Evolutionary conservation across 2,329 filamentous ascomycete genomes (phyloP), one percentile per base, ranked within the genome.

Genomic region (Cordyceps sp.): DNA sequence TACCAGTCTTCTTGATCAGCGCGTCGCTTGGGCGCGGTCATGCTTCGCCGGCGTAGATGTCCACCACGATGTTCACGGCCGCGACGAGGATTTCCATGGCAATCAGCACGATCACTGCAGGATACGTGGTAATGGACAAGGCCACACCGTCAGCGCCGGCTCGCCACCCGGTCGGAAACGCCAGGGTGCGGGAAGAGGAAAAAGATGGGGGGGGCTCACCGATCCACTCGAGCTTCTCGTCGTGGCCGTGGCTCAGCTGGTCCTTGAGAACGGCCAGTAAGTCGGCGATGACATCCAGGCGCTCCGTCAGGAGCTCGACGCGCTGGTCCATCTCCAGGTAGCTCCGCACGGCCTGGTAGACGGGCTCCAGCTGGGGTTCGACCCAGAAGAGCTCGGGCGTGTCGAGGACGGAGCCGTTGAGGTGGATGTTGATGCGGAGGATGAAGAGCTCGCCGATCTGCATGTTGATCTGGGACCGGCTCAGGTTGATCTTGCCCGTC

Each of bases 401-500:
- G 53, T 98, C 90, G 25, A 98, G 76, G 6, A 98, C 86, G 20
- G 83, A 93, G 22, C 90, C 90, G 54, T 96, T 93, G 31, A 98
- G 69, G 57, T 98, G 92, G 48, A 98, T 96, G 54, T 90, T 94
- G 60, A 98, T 96, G 37, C 90, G 75, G 21, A 98, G 63, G 49
- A 98, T 96, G 56, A 98, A 98, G 33, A 98, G 72, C 59, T 98
- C 86, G 52, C 90, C 90, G 38, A 98, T 94, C 57, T 96, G 86
- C 86, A 96, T 96, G 63, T 96, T 96, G 64, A 98, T 94, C 52
- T 96, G 76, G 36, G 75, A 74, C 27, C 88, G 75, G 36, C 77
- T 84, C 36, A 98, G 72, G 34, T 82, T 78, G 48, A 98, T 90
- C 48, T 86, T 90, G 40, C 90, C 90, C 0, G 88, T 94, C 41